phyloP scores from a whole-genome alignment of 257 asterid genomes.

The Coffea eugenioides region DNA sequence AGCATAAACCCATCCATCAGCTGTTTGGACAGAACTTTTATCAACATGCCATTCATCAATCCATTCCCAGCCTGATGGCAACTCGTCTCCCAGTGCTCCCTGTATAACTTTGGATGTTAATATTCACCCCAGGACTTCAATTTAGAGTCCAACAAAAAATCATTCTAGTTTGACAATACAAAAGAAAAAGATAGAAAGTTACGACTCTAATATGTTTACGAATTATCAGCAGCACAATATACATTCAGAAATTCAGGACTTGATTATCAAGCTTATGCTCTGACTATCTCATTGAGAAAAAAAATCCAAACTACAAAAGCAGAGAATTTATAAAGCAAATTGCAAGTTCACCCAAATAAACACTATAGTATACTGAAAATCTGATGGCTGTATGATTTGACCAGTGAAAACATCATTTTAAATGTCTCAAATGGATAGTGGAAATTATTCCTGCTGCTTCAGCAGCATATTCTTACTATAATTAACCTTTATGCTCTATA shows the following conservation, averaged over 20 bases:
- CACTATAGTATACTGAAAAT: background rate
- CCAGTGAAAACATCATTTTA: background rate
- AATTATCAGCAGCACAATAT: background rate
- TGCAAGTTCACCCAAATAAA: background rate
- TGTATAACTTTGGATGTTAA: constrained; percentile 32
- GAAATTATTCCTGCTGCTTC: background rate
- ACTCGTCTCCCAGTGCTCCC: constrained; percentile 55
- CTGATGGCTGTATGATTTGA: background rate
- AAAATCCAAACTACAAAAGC: background rate
- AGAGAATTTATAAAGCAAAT: background rate
- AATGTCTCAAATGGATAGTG: background rate
- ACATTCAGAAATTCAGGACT: background rate
- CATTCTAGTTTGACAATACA: background rate
- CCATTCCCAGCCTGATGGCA: constrained; percentile 90
- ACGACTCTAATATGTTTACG: background rate
- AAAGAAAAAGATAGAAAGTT: background rate
- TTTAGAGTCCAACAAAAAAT: background rate
- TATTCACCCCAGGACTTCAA: background rate
- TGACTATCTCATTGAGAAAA: background rate
- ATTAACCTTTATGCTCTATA: background rate
- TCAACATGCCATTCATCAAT: constrained; percentile 87
- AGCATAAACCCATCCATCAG: constrained; percentile 97
- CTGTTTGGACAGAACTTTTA: constrained; percentile 49
- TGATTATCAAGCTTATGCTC: background rate
- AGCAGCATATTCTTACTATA: background rate